A percentile compares a stretch with the other conserved stretches of the same genome.
Conservation (phyloP, 2,329 filamentous ascomycete species). For the Epichloe sibirici region DNA sequence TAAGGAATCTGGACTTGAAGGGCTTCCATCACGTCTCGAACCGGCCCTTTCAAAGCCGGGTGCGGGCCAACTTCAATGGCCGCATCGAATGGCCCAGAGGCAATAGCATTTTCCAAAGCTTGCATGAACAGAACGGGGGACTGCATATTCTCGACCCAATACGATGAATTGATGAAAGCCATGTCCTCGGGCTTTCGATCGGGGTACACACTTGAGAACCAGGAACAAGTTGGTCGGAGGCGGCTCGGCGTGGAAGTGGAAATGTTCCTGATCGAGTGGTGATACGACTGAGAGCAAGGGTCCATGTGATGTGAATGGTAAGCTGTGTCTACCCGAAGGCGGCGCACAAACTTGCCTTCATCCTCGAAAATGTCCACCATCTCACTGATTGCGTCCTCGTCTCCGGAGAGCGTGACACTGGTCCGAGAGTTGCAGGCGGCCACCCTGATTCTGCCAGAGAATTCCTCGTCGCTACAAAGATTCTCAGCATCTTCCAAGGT, state of each 20-base stretch:
- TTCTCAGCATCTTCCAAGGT: constrained; percentile 2
- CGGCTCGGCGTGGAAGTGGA: not conserved
- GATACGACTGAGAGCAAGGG: constrained; percentile 8
- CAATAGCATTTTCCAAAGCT: constrained; percentile 3
- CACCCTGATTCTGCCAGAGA: constrained; percentile 12
- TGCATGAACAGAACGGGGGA: constrained; percentile 14
- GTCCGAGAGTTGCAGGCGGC: constrained; percentile 14
- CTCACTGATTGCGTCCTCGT: constrained; percentile 15
- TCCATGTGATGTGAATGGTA: constrained; percentile 30
- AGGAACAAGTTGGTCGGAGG: not conserved
- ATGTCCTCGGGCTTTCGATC: not conserved
- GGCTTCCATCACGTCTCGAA: constrained; percentile 17
- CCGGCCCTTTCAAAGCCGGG: constrained; percentile 28
- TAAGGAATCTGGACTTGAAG: not conserved
- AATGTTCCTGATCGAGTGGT: not conserved
- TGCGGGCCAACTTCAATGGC: constrained; percentile 24
- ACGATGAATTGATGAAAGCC: constrained; percentile 1
- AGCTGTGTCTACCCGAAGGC: constrained; percentile 25
- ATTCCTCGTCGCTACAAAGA: constrained; percentile 8
- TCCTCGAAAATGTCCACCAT: constrained; percentile 12
- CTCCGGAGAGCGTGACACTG: constrained; percentile 19
- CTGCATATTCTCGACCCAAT: constrained; percentile 9
- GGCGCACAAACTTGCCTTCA: constrained; percentile 16
- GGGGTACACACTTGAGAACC: not conserved
- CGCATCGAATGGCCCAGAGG: constrained; percentile 5